These are phyloP conservation scores for Saccharomyces eubayanus DNA, from an alignment of 805 yeast genomes.

Conservation along the genomic window DNA sequence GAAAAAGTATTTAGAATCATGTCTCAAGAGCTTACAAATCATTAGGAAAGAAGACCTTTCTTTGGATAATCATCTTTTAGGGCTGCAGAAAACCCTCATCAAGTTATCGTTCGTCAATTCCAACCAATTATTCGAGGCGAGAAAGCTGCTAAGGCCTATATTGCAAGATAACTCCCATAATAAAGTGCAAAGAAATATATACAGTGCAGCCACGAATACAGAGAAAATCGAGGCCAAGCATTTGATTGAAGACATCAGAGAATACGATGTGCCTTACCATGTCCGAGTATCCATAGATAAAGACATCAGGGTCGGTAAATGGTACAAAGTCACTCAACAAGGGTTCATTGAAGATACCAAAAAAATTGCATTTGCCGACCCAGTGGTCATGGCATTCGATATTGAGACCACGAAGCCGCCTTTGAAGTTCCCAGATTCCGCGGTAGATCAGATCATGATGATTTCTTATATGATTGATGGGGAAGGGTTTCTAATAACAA, in stretches of 20 bases:
- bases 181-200: slow-evolving; percentile 58
- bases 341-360: slow-evolving; percentile 51
- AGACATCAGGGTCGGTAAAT: slow-evolving; percentile 83
- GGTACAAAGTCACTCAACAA: slow-evolving; percentile 75
- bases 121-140: slow-evolving; percentile 64
- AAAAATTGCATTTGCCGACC: slow-evolving; percentile 91
- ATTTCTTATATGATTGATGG: slow-evolving; percentile 99
- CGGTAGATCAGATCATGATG: slow-evolving; percentile 94
- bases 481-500: slow-evolving; percentile 87
- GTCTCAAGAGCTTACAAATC: slow-evolving; percentile 48
- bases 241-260: slow-evolving; percentile 69
- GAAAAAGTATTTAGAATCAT: slow-evolving; percentile 55
- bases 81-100: slow-evolving; percentile 56
- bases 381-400: slow-evolving; percentile 93
- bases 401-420: slow-evolving; percentile 97
- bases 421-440: slow-evolving; percentile 87
- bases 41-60: slow-evolving; percentile 70
- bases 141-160: slow-evolving; percentile 61
- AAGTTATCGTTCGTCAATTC: slow-evolving; percentile 68
- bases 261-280: slow-evolving; percentile 94
- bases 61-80: slow-evolving; percentile 79
- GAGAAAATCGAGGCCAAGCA: slow-evolving; percentile 41
- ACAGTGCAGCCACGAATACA: slow-evolving; percentile 22
- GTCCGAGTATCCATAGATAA: slow-evolving; percentile 92
- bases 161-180: slow-evolving; percentile 57